Conservation (phyloP, 306 rosid species). For the Senna tora region DNA sequence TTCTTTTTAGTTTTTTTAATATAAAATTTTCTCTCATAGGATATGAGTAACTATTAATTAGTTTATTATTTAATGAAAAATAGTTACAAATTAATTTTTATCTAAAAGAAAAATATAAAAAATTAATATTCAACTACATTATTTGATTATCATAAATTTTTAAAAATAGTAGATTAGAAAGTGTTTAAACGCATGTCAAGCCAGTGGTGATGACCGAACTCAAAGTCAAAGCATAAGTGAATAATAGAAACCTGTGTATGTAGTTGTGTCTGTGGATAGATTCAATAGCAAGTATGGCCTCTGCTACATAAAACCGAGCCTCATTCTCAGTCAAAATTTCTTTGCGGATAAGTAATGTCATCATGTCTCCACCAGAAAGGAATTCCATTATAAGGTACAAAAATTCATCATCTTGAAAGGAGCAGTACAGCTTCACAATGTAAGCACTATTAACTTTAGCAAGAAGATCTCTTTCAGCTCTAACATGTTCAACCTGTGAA, state of each 20-base stretch:
- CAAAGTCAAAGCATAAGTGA: neutral
- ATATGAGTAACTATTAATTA: neutral
- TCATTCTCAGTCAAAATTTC: slow-evolving; percentile 79
- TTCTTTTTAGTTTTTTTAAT: too few relatives aligned
- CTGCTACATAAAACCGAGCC: slow-evolving; percentile 84
- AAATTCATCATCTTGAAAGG: slow-evolving; percentile 87
- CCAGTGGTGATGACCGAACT: neutral
- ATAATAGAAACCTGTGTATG: slow-evolving; percentile 66
- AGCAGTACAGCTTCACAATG: slow-evolving; percentile 86
- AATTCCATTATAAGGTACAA: slow-evolving; percentile 92
- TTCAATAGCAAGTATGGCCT: slow-evolving; percentile 88
- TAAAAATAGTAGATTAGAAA: neutral
- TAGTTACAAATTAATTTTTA: too few relatives aligned
- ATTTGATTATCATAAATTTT: neutral
- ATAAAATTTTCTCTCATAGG: neutral
- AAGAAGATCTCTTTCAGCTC: slow-evolving; percentile 89
- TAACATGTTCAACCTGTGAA: slow-evolving; percentile 86
- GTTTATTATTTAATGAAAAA: too few relatives aligned
- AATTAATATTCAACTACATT: neutral
- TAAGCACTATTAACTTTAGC: slow-evolving; percentile 90
- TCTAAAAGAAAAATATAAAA: too few relatives aligned
- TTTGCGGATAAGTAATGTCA: slow-evolving; percentile 88
- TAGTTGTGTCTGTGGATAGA: slow-evolving; percentile 89
- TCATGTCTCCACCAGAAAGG: slow-evolving; percentile 95
- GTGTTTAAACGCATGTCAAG: neutral